Evolutionary conservation across 441 rosid genomes (phyloP), one percentile per base, ranked within the genome.

Genomic region (Jatropha multifida): DNA sequence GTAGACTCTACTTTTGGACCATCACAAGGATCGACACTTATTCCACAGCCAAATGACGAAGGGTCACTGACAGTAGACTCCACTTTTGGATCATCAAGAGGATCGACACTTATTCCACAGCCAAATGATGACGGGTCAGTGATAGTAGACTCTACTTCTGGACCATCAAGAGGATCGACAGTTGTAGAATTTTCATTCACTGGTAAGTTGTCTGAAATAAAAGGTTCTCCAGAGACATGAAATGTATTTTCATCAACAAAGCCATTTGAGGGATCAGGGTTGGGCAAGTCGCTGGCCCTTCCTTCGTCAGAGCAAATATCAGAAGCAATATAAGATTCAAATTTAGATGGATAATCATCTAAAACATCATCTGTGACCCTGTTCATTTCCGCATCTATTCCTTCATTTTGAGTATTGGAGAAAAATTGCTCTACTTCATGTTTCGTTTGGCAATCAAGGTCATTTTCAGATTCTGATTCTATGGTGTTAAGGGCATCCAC

Each of bases 401-500:
- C 83, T 68, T 78, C 75, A 77, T 72, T 54, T 20, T 72, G 70
- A 74, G 80, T 76, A 72, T 68, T 68, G 48, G 80, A 52, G 9
- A 79, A 77, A 81, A 65, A 80, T 72, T 76, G 87, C 81, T 78
- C 80, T 70, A 78, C 83, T 69, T 86, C 89, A 80, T 58, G 82
- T 78, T 88, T 88, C 26, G 85, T 88, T 79, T 77, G 88, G 74
- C 74, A 83, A 75, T 86, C 87, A 55, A 78, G 74, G 77, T 90
- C 90, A 67, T 61, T 87, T 77, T 91, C 99, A 61, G 91, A 92
- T 90, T 90, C 99, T 2, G 91, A 83, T 76, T 95, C 97, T 44
- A 95, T 89, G 14, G 88, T 87, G 80, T 93, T 93, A 66, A 90
- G 95, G 40, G 99, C 99, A 86, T 95, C 99, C 87, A 86, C 80